Percentiles rank a stretch among this genome's conserved stretches.
Evolutionary conservation across 208 protist genomes (phyloP).

Genomic region (Acanthamoeba quina): DNA sequence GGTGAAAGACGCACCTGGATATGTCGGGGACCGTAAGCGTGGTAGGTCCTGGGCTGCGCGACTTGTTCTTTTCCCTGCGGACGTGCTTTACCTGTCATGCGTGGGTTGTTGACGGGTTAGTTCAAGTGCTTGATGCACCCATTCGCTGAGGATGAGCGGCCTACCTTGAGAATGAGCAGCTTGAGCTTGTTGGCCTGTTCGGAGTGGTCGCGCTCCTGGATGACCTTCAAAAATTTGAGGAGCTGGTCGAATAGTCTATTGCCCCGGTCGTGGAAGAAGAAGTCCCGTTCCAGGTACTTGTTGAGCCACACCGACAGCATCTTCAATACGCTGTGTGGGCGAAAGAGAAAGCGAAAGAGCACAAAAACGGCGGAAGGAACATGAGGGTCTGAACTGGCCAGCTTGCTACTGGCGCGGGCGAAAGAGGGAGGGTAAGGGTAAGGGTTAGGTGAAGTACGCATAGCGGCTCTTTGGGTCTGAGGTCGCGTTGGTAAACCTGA

Average conservation of each 20-base stretch:
- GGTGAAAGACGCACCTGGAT: neutral
- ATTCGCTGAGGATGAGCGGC: neutral
- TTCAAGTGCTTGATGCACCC: neutral
- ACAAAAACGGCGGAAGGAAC: neutral
- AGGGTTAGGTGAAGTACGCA: neutral
- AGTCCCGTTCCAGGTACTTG: conserved; percentile 63
- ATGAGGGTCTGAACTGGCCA: neutral
- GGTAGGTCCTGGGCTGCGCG: conserved; percentile 6
- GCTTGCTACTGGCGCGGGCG: neutral
- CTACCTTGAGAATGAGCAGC: conserved; percentile 68
- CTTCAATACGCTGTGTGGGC: conserved; percentile 17
- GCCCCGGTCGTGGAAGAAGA: conserved; percentile 70
- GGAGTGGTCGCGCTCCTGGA: conserved; percentile 32
- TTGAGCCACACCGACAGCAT: conserved; percentile 65
- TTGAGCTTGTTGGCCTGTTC: conserved; percentile 75
- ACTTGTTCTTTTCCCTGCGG: conserved; percentile 4
- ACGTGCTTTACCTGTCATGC: neutral
- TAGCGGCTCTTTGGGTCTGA: conserved; percentile 25
- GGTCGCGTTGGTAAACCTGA: neutral
- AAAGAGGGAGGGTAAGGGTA: neutral
- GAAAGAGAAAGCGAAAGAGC: neutral
- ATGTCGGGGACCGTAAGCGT: neutral
- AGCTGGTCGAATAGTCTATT: conserved; percentile 64
- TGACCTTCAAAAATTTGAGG: conserved; percentile 56
- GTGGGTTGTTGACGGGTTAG: neutral